Evolutionary conservation across 2,329 filamentous ascomycete genomes (phyloP).

Genomic region (Fusarium clavum): DNA sequence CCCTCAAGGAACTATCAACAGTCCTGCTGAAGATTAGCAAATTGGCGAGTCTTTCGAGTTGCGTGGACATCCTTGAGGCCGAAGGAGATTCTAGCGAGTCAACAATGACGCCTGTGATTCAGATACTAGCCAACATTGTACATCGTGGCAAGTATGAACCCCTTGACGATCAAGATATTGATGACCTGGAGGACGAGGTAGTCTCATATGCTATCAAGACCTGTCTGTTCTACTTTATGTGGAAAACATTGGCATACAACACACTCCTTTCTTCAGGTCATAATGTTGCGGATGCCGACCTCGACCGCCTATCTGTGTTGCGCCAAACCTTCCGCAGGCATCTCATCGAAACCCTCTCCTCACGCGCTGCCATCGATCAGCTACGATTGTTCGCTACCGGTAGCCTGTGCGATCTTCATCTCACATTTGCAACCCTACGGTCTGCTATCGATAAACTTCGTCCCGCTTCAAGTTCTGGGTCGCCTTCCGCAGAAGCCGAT

Average conservation of each 20-base stretch:
- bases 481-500: constrained; percentile 42
- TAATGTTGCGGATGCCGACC: constrained; percentile 65
- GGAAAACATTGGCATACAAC: constrained; percentile 78
- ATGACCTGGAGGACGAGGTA: constrained; percentile 82
- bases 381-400: constrained; percentile 81
- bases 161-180: constrained; percentile 76
- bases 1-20: constrained; percentile 77
- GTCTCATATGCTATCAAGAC: constrained; percentile 80
- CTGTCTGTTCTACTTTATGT: constrained; percentile 92
- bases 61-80: constrained; percentile 78
- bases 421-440: constrained; percentile 80
- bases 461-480: constrained; percentile 42
- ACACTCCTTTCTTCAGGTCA: constrained; percentile 66
- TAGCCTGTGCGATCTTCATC: constrained; percentile 83
- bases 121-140: constrained; percentile 78
- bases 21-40: constrained; percentile 84
- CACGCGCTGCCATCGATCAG: constrained; percentile 77
- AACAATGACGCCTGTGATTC: constrained; percentile 64
- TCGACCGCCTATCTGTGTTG: constrained; percentile 69
- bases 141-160: constrained; percentile 78
- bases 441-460: constrained; percentile 60
- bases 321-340: constrained; percentile 70
- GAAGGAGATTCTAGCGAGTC: constrained; percentile 62
- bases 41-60: constrained; percentile 82
- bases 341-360: constrained; percentile 76